Conservation (phyloP, 495 filamentous ascomycete species). For the Annulohypoxylon stygium region DNA sequence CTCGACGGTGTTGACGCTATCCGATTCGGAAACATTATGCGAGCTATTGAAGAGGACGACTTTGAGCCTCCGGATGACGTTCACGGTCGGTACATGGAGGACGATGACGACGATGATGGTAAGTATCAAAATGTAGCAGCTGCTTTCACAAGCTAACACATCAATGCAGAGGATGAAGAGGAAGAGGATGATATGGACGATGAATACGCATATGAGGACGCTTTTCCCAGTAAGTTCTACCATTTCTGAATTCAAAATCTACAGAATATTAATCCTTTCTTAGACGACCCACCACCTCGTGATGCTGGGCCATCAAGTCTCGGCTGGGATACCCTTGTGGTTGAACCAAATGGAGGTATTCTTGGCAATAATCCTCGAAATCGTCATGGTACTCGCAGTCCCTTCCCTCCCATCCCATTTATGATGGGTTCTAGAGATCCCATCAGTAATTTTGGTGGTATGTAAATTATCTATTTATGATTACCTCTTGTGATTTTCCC, state of each 20-base stretch:
- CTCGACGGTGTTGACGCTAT: slow-evolving; percentile 58
- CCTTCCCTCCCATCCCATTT: slow-evolving; percentile 56
- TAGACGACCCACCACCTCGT: slow-evolving; percentile 64
- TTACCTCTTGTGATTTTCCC: slow-evolving; percentile 8
- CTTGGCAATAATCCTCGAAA: slow-evolving; percentile 47
- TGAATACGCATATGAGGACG: slow-evolving; percentile 73
- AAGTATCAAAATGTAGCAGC: slow-evolving; percentile 40
- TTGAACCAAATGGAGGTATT: slow-evolving; percentile 49
- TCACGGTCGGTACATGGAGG: slow-evolving; percentile 74
- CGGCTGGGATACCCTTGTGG: slow-evolving; percentile 62
- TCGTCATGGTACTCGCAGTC: slow-evolving; percentile 51
- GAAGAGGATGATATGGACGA: slow-evolving; percentile 81
- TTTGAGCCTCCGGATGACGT: slow-evolving; percentile 65
- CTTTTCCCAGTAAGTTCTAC: slow-evolving; percentile 73
- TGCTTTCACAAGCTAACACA: slow-evolving; percentile 28
- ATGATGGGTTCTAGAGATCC: slow-evolving; percentile 62
- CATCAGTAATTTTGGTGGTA: slow-evolving; percentile 49
- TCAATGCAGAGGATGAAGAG: slow-evolving; percentile 69
- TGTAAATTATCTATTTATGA: neutral
- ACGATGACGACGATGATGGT: slow-evolving; percentile 75
- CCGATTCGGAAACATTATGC: slow-evolving; percentile 67
- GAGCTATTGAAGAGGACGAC: slow-evolving; percentile 74
- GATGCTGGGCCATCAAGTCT: slow-evolving; percentile 56
- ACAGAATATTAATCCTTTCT: slow-evolving; percentile 21
- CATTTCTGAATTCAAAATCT: neutral